These are phyloP conservation scores for Penicillium sp. DNA, from an alignment of 2,329 filamentous ascomycete genomes.

Conservation along the genomic window DNA sequence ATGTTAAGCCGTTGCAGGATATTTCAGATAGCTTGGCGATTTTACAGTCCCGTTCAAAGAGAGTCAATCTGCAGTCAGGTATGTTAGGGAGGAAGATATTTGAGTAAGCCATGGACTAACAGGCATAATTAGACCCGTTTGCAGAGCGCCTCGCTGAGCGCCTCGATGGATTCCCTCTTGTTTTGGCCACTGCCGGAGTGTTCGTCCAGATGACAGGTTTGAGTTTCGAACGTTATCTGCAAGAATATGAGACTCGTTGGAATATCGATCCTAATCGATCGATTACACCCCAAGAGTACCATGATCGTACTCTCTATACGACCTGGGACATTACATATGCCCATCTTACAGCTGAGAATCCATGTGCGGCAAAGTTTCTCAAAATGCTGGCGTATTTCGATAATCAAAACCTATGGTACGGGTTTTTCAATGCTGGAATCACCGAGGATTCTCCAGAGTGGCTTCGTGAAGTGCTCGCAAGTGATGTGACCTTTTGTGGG, in stretches of 20 bases:
- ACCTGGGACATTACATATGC: slow-evolving; percentile 7
- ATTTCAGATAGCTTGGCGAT: slow-evolving; percentile 2
- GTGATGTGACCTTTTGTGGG: neutral
- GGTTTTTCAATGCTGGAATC: neutral
- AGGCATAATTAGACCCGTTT: neutral
- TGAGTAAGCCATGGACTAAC: too few relatives aligned
- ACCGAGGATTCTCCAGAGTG: neutral
- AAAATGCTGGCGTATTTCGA: neutral
- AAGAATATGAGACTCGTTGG: slow-evolving; percentile 4
- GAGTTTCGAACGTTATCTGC: slow-evolving; percentile 2
- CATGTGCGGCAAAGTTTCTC: neutral
- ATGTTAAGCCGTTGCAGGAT: neutral
- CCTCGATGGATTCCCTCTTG: slow-evolving; percentile 4
- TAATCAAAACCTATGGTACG: neutral
- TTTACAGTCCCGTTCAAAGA: slow-evolving; percentile 1
- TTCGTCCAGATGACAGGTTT: neutral
- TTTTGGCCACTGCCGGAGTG: neutral
- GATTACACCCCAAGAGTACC: neutral
- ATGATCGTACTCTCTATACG: neutral
- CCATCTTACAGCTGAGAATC: neutral
- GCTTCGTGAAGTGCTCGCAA: neutral
- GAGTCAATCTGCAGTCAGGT: slow-evolving; percentile 6
- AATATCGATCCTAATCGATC: neutral
- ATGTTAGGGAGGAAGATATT: neutral
- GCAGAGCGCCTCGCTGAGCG: neutral